Percentiles rank a stretch among this genome's conserved stretches.
These are phyloP conservation scores for Amaranthus tricolor DNA, from an alignment of 179 eudicot species.

Conservation along the genomic window DNA sequence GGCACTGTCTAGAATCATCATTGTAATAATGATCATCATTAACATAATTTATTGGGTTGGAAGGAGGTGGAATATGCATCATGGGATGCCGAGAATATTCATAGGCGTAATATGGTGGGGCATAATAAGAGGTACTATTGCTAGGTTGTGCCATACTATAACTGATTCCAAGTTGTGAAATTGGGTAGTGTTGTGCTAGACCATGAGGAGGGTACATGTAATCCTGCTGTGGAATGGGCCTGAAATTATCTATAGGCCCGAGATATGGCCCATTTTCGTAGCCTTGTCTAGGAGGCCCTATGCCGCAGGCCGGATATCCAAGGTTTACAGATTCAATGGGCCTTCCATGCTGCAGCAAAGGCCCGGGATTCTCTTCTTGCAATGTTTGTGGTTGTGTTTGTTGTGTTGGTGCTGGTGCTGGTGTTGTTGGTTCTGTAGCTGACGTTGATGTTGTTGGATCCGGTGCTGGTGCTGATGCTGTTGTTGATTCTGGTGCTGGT, in stretches of 20 bases:
- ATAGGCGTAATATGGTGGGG: conserved; percentile 25
- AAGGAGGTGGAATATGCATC: conserved; percentile 29
- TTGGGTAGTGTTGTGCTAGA: conserved; percentile 8
- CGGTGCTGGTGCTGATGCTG: not conserved
- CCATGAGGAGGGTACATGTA: conserved; percentile 16
- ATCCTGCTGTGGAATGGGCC: conserved; percentile 15
- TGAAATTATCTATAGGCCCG: conserved; percentile 12
- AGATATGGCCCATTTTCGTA: conserved; percentile 1
- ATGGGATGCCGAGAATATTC: conserved; percentile 28
- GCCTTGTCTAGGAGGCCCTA: conserved; percentile 14
- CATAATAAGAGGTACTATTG: conserved; percentile 22
- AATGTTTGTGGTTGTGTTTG: not conserved
- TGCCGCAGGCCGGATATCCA: not conserved
- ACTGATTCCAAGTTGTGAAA: conserved; percentile 23
- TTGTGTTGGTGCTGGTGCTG: not conserved
- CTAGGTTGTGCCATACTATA: conserved; percentile 39
- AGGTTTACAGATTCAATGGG: conserved; percentile 4
- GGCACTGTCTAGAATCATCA: conserved; percentile 27
- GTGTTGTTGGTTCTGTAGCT: not conserved
- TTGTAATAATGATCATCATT: conserved; percentile 19
- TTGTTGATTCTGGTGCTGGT: conserved; percentile 5
- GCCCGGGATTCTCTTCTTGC: not conserved
- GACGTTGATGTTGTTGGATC: not conserved
- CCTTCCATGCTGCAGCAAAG: conserved; percentile 15
- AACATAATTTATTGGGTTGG: conserved; percentile 23